These are phyloP conservation scores for Pleurotus cornucopiae DNA, from an alignment of 768 basidiomycete species.

Conservation along the genomic window DNA sequence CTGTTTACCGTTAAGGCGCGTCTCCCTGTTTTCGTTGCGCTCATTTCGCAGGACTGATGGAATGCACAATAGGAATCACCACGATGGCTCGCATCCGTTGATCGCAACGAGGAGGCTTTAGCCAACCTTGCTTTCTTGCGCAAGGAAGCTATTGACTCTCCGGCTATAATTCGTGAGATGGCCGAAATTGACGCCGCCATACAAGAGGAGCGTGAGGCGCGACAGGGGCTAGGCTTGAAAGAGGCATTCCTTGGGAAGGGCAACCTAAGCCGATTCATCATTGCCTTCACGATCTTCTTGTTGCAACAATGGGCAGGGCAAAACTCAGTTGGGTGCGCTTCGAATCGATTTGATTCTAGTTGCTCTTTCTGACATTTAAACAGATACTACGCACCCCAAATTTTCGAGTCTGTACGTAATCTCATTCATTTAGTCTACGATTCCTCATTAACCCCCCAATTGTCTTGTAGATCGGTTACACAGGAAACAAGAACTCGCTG, in stretches of 20 bases:
- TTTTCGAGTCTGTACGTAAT: constrained; percentile 55
- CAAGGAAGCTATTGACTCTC: constrained; percentile 22
- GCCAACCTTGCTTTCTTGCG: constrained; percentile 29
- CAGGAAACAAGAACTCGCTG: constrained; percentile 51
- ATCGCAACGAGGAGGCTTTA: constrained; percentile 24
- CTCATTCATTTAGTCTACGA: constrained; percentile 2
- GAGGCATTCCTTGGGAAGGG: constrained; percentile 81
- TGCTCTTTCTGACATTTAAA: background rate
- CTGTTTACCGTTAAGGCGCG: constrained; percentile 9
- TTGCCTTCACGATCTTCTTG: constrained; percentile 76
- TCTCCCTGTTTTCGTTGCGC: background rate
- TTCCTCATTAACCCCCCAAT: no score
- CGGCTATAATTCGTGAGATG: constrained; percentile 28
- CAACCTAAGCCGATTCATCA: constrained; percentile 79
- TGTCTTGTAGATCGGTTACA: constrained; percentile 69
- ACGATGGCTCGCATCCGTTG: constrained; percentile 32
- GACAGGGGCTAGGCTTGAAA: constrained; percentile 57
- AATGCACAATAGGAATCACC: constrained; percentile 25
- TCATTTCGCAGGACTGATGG: constrained; percentile 11
- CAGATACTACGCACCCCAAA: constrained; percentile 67
- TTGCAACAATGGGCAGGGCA: constrained; percentile 85
- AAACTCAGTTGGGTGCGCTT: constrained; percentile 55
- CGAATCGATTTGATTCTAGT: background rate
- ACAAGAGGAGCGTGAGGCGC: constrained; percentile 36
- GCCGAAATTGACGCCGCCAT: constrained; percentile 27